Conservation (phyloP, 2,329 filamentous ascomycete genomes). For the Epichloe coenophiala region DNA sequence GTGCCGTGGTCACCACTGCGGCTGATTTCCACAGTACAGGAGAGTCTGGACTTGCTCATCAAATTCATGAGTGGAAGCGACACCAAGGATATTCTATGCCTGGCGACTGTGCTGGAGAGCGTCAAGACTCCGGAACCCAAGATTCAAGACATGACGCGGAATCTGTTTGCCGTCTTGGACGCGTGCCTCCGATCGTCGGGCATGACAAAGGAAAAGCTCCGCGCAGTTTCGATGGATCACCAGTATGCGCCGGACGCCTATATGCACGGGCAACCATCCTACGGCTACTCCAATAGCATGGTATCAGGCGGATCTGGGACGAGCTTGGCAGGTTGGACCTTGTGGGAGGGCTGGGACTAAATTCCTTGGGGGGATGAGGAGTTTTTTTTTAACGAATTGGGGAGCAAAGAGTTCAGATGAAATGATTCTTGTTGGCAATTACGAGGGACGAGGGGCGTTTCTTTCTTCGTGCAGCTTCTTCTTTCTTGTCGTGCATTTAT, state of each 20-base stretch:
- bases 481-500: background rate
- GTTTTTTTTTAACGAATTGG: too few relatives aligned
- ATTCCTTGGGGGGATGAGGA: background rate
- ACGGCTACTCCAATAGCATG: constrained; percentile 18
- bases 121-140: constrained; percentile 29
- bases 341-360: constrained; percentile 28
- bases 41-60: constrained; percentile 31
- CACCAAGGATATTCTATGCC: constrained; percentile 34
- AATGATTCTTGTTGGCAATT: too few relatives aligned
- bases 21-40: constrained; percentile 31
- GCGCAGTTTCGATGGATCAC: background rate
- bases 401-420: too few relatives aligned
- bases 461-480: background rate
- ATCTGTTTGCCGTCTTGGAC: constrained; percentile 29
- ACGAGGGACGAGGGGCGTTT: background rate
- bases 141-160: constrained; percentile 27
- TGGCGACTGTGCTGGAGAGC: constrained; percentile 34
- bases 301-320: constrained; percentile 13
- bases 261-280: constrained; percentile 13
- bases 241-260: constrained; percentile 2
- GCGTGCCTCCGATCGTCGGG: constrained; percentile 30
- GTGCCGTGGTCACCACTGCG: constrained; percentile 29
- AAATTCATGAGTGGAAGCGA: constrained; percentile 34
- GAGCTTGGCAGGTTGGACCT: constrained; percentile 22
- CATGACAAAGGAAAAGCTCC: constrained; percentile 23